A percentile compares a stretch with the other conserved stretches of the same genome.
These are phyloP conservation scores for baker's yeast (Saccharomyces cerevisiae) DNA, from an alignment of 805 yeast genomes.

Conservation along the genomic window DNA sequence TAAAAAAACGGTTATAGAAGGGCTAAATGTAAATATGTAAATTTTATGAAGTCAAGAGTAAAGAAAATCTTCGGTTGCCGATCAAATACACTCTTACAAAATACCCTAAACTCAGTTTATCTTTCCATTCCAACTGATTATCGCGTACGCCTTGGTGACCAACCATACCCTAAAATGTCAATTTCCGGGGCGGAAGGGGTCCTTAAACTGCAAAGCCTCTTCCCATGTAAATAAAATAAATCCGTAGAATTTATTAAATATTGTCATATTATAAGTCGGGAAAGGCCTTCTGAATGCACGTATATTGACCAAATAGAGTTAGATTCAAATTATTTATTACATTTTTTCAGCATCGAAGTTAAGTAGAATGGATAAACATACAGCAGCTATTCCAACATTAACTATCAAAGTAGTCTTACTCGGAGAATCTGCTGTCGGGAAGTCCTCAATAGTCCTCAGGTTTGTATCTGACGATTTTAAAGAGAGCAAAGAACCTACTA, in stretches of 20 bases:
- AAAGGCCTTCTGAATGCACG: background rate
- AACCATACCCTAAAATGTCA: background rate
- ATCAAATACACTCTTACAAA: too few relatives aligned
- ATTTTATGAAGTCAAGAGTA: too few relatives aligned
- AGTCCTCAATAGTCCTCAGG: constrained; percentile 82
- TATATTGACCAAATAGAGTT: background rate
- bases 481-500: constrained; percentile 95
- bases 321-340: background rate
- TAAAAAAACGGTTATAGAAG: background rate
- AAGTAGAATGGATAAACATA: background rate
- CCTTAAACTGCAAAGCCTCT: background rate
- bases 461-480: constrained; percentile 93
- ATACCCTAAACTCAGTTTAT: background rate
- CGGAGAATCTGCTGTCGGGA: constrained; percentile 99
- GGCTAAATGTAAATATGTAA: background rate
- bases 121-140: background rate
- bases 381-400: background rate
- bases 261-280: background rate
- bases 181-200: background rate
- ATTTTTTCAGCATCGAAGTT: background rate
- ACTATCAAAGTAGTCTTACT: constrained; percentile 77
- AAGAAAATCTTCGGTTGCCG: background rate
- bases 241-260: background rate
- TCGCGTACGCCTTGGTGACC: background rate
- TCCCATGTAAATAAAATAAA: background rate